Evolutionary conservation across 1,284 basidiomycete genomes (phyloP), one percentile per base, ranked within the genome.

Genomic region (Schizophyllum amplum): DNA sequence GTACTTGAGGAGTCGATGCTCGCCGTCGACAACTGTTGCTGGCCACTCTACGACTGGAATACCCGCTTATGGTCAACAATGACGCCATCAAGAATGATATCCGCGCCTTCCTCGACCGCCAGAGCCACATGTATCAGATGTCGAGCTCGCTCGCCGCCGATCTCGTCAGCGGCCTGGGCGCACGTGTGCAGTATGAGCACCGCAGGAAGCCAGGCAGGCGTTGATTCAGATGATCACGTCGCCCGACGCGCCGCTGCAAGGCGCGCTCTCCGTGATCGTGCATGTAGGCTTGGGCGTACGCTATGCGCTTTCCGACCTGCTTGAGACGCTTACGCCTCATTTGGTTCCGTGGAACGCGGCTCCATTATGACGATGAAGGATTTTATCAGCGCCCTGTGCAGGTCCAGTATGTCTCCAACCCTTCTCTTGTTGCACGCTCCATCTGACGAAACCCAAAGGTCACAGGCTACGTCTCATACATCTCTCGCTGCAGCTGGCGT

Each of bases 31-130:
- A 84, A 92, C 20, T 96, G 95, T 5, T 97, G 96, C 74, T 99
- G 97, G 96, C 96, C 97, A 0, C 78, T 99, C 53, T 99, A 98
- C 80, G 84, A 97, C 60, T 99, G 96, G 96, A 88, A 99, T 72
- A 94, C 64, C 90, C 93, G 51, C 99, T 99, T 78, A 81, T 82
- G 9, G 85, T 99, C 58, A 97, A 99, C 72, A 94, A 93, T 2
- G 92, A 96, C 61, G 81, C 88, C 27, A 83, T 99, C 72, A 98
- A 98, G 78, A 89, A 92, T 64, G 95, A 97, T 64, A 78, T 99
- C n/a, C 85, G 89, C 70, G 81, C 87, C 63, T 99, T 99, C 84
- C 86, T 99, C 60, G 95, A 98, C 71, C 82, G 95, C 48, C 91
- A 98, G 71, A 98, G 94, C 72, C 94, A 98, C 70, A 82, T 99